Evolutionary conservation across 2,329 filamentous ascomycete species (phyloP).

Genomic region (Colletotrichum euphorbiae): DNA sequence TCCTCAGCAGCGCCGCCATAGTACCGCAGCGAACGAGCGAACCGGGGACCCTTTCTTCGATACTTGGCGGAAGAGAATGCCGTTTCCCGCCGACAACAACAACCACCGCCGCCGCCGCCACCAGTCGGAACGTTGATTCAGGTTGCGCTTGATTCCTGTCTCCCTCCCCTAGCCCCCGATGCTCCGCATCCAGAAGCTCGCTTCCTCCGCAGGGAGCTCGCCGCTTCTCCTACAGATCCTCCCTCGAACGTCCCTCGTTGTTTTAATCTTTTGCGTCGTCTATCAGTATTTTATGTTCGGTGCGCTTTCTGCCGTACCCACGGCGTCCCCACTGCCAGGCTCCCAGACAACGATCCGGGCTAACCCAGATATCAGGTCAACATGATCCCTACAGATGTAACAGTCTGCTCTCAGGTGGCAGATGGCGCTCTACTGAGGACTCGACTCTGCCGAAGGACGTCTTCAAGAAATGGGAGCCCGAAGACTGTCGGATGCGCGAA

Average conservation of each 20-base stretch:
- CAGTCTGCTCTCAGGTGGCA: constrained; percentile 62
- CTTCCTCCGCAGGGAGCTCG: constrained; percentile 30
- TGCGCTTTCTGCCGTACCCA: neutral
- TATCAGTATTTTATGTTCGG: constrained; percentile 37
- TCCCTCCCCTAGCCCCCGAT: constrained; percentile 18
- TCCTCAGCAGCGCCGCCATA: neutral
- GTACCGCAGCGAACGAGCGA: neutral
- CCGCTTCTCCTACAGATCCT: constrained; percentile 14
- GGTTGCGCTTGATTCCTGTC: constrained; percentile 5
- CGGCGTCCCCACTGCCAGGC: neutral
- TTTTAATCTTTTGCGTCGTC: constrained; percentile 31
- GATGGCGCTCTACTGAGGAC: constrained; percentile 56
- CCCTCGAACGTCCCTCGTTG: constrained; percentile 25
- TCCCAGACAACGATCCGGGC: neutral
- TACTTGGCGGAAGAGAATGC: constrained; percentile 30
- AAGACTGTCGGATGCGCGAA: constrained; percentile 68
- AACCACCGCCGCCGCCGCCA: constrained; percentile 15
- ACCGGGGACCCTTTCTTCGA: neutral
- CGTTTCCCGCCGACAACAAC: constrained; percentile 16
- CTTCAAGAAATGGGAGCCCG: constrained; percentile 68
- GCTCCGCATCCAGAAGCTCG: constrained; percentile 28
- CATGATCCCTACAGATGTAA: constrained; percentile 65
- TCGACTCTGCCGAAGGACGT: constrained; percentile 41
- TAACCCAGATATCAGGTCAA: constrained; percentile 26
- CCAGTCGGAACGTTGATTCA: constrained; percentile 23